Evolutionary conservation across 1,139 yeast genomes (phyloP), one percentile per base, ranked within the genome.

Genomic region (Blastobotrys illinoisensis): DNA sequence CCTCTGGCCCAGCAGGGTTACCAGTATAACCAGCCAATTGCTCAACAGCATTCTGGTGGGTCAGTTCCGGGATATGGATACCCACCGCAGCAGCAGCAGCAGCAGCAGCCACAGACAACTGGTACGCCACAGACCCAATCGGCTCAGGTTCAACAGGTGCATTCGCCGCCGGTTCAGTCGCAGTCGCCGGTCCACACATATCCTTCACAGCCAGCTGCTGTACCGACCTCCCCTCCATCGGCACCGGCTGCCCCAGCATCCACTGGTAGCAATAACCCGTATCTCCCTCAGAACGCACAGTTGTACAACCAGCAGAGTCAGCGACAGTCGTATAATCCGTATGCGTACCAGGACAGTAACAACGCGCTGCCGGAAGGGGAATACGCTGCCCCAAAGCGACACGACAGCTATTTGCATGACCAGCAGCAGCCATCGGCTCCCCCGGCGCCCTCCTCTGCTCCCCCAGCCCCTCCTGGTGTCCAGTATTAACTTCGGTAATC

Each of bases 61-160:
- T 32, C 40, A 13, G 40, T 9, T 7, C 11, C 32, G 32, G 32
- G 40, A 5, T 32, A 32, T n/a, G 40, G 40, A n/a, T 32, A 32
- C 7, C 40, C 14, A 5, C 40, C 40, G 13, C 26, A 26, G 26
- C 48, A 53, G 40, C 48, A 40, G 46, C 44, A 28, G 26, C 51
- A 32, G 21, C 44, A n/a, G 45, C 26, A 47, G 45, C 44, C 18
- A n/a, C 47, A 45, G 40, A 13, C 20, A 24, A 32, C 40, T 32
- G 40, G 40, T 5, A 23, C 20, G 14, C 46, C 47, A 3, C 47
- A 43, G 21, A 32, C 40, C n/a, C 46, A 21, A n/a, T 20, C 44
- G 9, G 20, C 54, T 11, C 52, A 43, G 14, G 36, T 28, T 13
- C 28, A 23, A 11, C 46, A 7, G 26, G 16, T 11, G 23, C 23